Base-by-base conservation (phyloP, 768 basidiomycete genomes). In the Serendipita vermifera region DNA sequence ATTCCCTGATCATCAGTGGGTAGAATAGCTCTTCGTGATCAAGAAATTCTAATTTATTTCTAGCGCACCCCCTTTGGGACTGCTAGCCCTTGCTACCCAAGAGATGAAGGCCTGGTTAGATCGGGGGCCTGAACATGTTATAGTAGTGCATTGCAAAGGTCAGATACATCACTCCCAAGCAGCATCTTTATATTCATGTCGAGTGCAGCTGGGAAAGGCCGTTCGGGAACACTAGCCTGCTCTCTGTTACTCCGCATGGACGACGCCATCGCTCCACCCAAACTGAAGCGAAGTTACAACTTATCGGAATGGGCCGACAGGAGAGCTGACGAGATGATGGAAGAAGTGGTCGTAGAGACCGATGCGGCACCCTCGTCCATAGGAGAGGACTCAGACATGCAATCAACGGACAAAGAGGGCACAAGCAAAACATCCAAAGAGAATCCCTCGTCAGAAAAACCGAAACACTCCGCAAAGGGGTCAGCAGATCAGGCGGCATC, bases 101-200 rank as follows among this genome's bases (percentile, higher is more conserved):
- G 87, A 89, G 66, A 87, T 91, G 67, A 73, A 74, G 33, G 68
- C 73, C 5, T 92, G 87, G 87, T 70, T 92, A 1, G 71, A 73
- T 31, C 81, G 75, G 0, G 79, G 81, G 6, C 69, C 74, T 1
- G 77, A 85, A 3, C 71, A 83, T 33, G 82, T 91, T 4, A 82
- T 80, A 2, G 89, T 90, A 3, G 72, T 92, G 0, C 90, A 92
- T 62, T 92, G 89, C 66, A 92, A 92, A 78, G 89, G 86, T 79
- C 64, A 53, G 63, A n/a, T 17, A 20, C 6, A 11, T 20, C 22
- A 17, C 36, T 3, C 15, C 15, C 31, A 55, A 11, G 2, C 17
- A 33, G 9, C 5, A 26, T 33, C 46, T 46, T 36, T 17, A 17
- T 14, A 24, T 33, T 20, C 27, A 54, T 48, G 38, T 55, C 54